These are phyloP conservation scores for Zygosaccharomyces sapae DNA, from an alignment of 1,139 yeast genomes.

Conservation along the genomic window DNA sequence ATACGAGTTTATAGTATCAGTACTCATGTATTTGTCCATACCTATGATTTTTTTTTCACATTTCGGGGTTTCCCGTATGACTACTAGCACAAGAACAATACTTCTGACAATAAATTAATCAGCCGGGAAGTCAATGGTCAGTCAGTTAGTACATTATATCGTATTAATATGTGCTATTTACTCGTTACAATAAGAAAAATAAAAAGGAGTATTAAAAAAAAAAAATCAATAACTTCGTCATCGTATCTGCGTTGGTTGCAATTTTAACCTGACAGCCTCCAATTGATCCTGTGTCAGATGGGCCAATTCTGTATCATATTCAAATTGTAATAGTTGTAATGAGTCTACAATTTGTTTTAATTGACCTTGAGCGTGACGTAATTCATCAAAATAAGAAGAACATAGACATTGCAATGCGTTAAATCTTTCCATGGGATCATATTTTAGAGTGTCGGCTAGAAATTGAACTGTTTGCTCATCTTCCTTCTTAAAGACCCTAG, in stretches of 20 bases:
- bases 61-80: not conserved
- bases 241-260: slow-evolving; percentile 17
- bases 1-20: not conserved
- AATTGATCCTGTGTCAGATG: slow-evolving; percentile 29
- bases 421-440: slow-evolving; percentile 35
- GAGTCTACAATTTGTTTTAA: slow-evolving; percentile 24
- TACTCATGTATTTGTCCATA: not conserved
- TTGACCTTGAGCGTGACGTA: slow-evolving; percentile 26
- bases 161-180: not conserved
- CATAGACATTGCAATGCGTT: slow-evolving; percentile 35
- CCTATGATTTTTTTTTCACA: slow-evolving; percentile 4
- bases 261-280: slow-evolving; percentile 24
- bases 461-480: slow-evolving; percentile 35
- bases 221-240: slow-evolving; percentile 8
- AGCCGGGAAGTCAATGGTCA: not conserved
- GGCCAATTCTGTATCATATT: slow-evolving; percentile 27
- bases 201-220: not conserved
- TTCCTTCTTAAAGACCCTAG: slow-evolving; percentile 67
- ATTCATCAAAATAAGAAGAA: slow-evolving; percentile 34
- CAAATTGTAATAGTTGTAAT: slow-evolving; percentile 27
- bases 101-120: too few relatives aligned
- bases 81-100: too few relatives aligned
- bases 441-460: slow-evolving; percentile 31
- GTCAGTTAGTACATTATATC: not conserved
- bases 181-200: not conserved